phyloP scores from a whole-genome alignment of 208 protist species.

The Wallacemonas sp. region DNA sequence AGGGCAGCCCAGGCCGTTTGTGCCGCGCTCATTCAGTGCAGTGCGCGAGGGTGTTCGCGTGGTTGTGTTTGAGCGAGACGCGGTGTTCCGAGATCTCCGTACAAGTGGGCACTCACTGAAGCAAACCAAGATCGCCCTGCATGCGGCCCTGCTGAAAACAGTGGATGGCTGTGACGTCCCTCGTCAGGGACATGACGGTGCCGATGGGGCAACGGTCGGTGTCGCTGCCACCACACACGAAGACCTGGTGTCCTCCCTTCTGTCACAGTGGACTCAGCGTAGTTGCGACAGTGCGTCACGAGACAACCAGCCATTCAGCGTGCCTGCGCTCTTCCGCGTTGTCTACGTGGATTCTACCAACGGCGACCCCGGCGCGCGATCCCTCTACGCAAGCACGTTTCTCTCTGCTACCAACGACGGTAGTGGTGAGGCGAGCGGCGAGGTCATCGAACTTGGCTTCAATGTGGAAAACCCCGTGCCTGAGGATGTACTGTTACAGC shows the following conservation, averaged over 20 bases:
- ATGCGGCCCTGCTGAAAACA: conserved; percentile 17
- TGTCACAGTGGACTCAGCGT: too few relatives aligned
- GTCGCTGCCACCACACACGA: too few relatives aligned
- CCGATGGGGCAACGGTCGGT: too few relatives aligned
- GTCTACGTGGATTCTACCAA: conserved; percentile 55
- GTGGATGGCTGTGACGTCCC: not conserved
- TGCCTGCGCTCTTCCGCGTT: not conserved
- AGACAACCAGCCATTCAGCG: not conserved
- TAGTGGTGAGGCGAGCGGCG: not conserved
- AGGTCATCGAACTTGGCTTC: not conserved
- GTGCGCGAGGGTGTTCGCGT: not conserved
- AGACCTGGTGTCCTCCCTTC: too few relatives aligned
- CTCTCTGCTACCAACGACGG: not conserved
- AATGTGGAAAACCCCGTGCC: not conserved
- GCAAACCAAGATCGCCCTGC: conserved; percentile 12
- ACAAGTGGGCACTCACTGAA: conserved; percentile 1
- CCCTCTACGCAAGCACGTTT: conserved; percentile 17
- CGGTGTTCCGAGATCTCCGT: conserved; percentile 9
- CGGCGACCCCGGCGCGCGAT: conserved; percentile 23
- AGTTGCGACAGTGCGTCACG: too few relatives aligned
- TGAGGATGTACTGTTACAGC: conserved; percentile 12
- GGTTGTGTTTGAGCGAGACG: conserved; percentile 29
- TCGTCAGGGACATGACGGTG: not conserved
- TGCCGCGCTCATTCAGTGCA: conserved; percentile 11
- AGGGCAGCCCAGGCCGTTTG: not conserved